phyloP scores from a whole-genome alignment of 2,329 filamentous ascomycete species.

The Cercospora janseana region DNA sequence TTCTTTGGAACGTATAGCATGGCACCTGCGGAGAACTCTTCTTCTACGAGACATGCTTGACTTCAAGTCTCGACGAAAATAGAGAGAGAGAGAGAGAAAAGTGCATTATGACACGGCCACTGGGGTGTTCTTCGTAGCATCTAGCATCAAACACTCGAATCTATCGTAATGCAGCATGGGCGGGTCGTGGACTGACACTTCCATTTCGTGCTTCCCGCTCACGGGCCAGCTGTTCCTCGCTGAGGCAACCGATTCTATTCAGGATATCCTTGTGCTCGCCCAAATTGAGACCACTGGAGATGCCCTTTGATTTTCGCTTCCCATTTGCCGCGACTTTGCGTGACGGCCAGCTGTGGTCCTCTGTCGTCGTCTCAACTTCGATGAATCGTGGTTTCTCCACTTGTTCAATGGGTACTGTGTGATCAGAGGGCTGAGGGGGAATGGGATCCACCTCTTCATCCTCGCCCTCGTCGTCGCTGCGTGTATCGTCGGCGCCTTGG shows the following conservation, averaged over 20 bases:
- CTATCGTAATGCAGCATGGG: slow-evolving; percentile 16
- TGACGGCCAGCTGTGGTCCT: slow-evolving; percentile 50
- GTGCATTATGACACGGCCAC: too few species aligned
- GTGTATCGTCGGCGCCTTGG: slow-evolving; percentile 74
- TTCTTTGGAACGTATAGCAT: too few species aligned
- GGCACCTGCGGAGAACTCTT: too few species aligned
- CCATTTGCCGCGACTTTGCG: slow-evolving; percentile 34
- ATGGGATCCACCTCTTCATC: slow-evolving; percentile 51
- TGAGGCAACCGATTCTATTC: slow-evolving; percentile 70
- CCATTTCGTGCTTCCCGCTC: slow-evolving; percentile 35
- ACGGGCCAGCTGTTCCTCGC: slow-evolving; percentile 37
- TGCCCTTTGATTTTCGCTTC: slow-evolving; percentile 52
- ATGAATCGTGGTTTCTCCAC: slow-evolving; percentile 35
- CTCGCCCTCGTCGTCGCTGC: slow-evolving; percentile 81
- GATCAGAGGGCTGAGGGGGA: slow-evolving; percentile 27
- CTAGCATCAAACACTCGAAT: not conserved
- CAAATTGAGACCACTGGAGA: slow-evolving; percentile 50
- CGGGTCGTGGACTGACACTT: slow-evolving; percentile 27
- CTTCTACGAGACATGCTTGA: too few species aligned
- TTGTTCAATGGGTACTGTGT: slow-evolving; percentile 14
- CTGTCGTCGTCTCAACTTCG: slow-evolving; percentile 74
- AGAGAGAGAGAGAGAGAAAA: too few species aligned
- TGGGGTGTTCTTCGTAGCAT: slow-evolving; percentile 1
- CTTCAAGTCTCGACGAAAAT: too few species aligned
- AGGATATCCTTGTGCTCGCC: slow-evolving; percentile 78